phyloP scores from a whole-genome alignment of 495 filamentous ascomycete genomes.

The Cercophora newfieldiana region DNA sequence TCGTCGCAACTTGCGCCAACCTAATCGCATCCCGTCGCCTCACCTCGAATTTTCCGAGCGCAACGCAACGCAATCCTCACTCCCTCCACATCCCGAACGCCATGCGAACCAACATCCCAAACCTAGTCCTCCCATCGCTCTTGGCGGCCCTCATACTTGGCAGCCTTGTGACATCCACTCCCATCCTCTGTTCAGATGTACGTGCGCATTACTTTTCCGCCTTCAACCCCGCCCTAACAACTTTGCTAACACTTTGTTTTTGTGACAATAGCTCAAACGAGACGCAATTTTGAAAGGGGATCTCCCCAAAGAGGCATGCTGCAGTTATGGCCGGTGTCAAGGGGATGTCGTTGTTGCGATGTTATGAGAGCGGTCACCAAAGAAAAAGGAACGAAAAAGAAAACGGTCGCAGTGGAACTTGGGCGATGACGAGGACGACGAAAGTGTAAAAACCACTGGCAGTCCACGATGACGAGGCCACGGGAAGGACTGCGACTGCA shows the following conservation, averaged over 20 bases:
- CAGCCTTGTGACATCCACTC: background rate
- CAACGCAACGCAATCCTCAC: background rate
- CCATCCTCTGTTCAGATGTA: background rate
- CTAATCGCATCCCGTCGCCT: too few species aligned
- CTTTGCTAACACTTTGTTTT: background rate
- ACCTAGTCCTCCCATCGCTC: background rate
- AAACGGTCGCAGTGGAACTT: background rate
- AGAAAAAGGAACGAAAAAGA: background rate
- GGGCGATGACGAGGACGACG: background rate
- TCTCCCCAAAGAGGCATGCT: conserved; percentile 48
- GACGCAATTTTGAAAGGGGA: conserved; percentile 49
- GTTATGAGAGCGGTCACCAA: conserved; percentile 19
- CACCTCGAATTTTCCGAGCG: too few species aligned
- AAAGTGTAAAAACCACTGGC: background rate
- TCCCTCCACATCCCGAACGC: background rate
- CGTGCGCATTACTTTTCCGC: background rate
- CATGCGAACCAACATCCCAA: background rate
- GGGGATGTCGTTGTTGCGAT: conserved; percentile 48
- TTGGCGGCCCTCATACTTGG: background rate
- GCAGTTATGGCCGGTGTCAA: conserved; percentile 50
- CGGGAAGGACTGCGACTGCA: background rate
- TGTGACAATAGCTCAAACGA: conserved; percentile 37
- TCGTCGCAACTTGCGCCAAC: too few species aligned
- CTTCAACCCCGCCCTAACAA: background rate
- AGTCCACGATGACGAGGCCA: background rate